A percentile compares a stretch with the other conserved stretches of the same genome.
These are phyloP conservation scores for Castanea crenata DNA, from an alignment of 306 rosid species.

Conservation along the genomic window DNA sequence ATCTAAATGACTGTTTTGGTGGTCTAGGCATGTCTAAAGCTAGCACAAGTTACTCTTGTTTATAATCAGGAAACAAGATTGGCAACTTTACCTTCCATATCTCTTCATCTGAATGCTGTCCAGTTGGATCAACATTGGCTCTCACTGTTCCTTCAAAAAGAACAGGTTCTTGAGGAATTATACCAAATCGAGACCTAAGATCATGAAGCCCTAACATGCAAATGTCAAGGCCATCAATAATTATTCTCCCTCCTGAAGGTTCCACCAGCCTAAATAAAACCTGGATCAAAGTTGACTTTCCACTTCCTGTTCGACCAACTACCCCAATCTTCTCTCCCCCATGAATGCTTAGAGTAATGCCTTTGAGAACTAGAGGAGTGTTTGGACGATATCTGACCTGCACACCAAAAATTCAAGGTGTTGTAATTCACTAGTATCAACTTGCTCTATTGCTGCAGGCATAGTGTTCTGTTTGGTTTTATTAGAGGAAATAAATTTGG, in stretches of 20 bases:
- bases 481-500: background rate
- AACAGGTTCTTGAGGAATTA: constrained; percentile 98
- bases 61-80: background rate
- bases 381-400: constrained; percentile 90
- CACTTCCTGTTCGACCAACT: constrained; percentile 95
- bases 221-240: constrained; percentile 81
- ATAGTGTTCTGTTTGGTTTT: background rate
- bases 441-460: background rate
- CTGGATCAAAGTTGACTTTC: constrained; percentile 91
- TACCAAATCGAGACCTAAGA: constrained; percentile 87
- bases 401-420: constrained; percentile 20
- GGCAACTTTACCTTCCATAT: constrained; percentile 76
- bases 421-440: background rate
- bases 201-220: constrained; percentile 80
- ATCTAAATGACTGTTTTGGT: background rate
- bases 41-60: background rate
- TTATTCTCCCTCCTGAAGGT: constrained; percentile 82
- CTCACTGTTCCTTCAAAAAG: constrained; percentile 96
- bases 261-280: constrained; percentile 95
- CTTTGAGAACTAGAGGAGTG: constrained; percentile 92
- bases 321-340: constrained; percentile 95
- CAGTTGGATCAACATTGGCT: constrained; percentile 82
- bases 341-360: constrained; percentile 67
- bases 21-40: background rate
- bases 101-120: constrained; percentile 71